Percentiles rank a stretch among this genome's conserved stretches.
These are phyloP conservation scores for Lentinula guzmanii DNA, from an alignment of 768 basidiomycete species.

Conservation along the genomic window DNA sequence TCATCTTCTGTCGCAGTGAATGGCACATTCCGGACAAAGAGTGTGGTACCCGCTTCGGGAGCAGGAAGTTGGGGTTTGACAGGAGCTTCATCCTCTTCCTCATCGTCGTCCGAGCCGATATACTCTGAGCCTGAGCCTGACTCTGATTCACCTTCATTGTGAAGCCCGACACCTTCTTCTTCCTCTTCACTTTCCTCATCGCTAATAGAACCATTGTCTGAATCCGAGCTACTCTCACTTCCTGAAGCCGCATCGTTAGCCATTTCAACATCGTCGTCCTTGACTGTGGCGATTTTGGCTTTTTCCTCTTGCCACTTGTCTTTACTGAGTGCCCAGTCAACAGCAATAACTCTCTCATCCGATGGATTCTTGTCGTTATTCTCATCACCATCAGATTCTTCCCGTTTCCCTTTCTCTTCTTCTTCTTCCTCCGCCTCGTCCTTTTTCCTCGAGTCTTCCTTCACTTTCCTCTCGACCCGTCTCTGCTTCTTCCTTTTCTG, in stretches of 20 bases:
- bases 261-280: slow-evolving; percentile 31
- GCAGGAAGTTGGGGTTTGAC: slow-evolving; percentile 68
- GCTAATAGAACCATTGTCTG: slow-evolving; percentile 32
- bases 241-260: slow-evolving; percentile 19
- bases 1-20: slow-evolving; percentile 94
- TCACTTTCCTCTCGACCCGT: slow-evolving; percentile 46
- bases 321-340: slow-evolving; percentile 96
- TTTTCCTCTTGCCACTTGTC: slow-evolving; percentile 85
- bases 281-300: slow-evolving; percentile 40
- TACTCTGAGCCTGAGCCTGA: not conserved
- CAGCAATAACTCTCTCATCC: slow-evolving; percentile 68
- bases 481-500: slow-evolving; percentile 63
- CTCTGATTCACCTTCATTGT: slow-evolving; percentile 18
- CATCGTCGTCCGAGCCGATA: slow-evolving; percentile 23
- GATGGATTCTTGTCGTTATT: slow-evolving; percentile 26
- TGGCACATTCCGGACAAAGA: slow-evolving; percentile 92
- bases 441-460: slow-evolving; percentile 26
- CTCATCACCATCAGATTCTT: slow-evolving; percentile 32
- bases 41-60: slow-evolving; percentile 83
- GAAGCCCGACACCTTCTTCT: slow-evolving; percentile 16
- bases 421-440: slow-evolving; percentile 27
- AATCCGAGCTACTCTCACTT: slow-evolving; percentile 23
- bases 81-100: slow-evolving; percentile 33
- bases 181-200: slow-evolving; percentile 22
- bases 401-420: slow-evolving; percentile 28